Base-by-base conservation (phyloP, 352 stramenopile species). In the Phytophthora ohioensis region DNA sequence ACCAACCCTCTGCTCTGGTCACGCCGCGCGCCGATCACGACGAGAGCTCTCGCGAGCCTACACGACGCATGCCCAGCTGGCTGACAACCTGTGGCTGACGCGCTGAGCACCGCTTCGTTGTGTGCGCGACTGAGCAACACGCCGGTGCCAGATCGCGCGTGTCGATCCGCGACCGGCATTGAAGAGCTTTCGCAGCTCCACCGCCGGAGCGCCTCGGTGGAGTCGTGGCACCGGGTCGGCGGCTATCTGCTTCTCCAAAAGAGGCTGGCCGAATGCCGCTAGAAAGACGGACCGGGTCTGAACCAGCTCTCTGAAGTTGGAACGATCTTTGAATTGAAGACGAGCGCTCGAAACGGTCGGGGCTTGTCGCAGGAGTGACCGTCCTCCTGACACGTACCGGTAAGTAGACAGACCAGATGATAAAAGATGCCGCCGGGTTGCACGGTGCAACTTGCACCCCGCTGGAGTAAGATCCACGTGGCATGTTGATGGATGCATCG, bases 271-370 rank as follows among this genome's bases (percentile, higher is more conserved):
- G 47, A 54, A 27, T 27, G 21, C 21, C 1, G 47, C 47, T 13
- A 57, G 64, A 56, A 56, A 73, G 64, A 62, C 57, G 58, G 48
- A 45, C 39, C 52, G 30, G 41, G 12, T 43, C 27, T 32, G 58
- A 74, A 74, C 70, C 70, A 67, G 69, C 69, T 76, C 64, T 77
- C 64, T 77, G 64, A 73, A 67, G 42, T 34, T 54, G 53, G 57
- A 64, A 69, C 27, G 64, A 77, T 77, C 69, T 69, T 70, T 70
- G 57, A 67, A 66, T n/a, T 66, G 56, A 65, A 72, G 35, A 51
- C 58, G 35, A 56, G 32, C 45, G 64, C 65, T 63, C 42, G 62
- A 75, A 75, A 71, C 54, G 55, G 68, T 71, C 53, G 52, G 52
- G 32, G 66, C 42, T 63, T 75, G 68, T 75, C 68, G 56, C 68